These are phyloP conservation scores for Boletus vermiculosoides DNA, from an alignment of 768 basidiomycete species.

Conservation along the genomic window DNA sequence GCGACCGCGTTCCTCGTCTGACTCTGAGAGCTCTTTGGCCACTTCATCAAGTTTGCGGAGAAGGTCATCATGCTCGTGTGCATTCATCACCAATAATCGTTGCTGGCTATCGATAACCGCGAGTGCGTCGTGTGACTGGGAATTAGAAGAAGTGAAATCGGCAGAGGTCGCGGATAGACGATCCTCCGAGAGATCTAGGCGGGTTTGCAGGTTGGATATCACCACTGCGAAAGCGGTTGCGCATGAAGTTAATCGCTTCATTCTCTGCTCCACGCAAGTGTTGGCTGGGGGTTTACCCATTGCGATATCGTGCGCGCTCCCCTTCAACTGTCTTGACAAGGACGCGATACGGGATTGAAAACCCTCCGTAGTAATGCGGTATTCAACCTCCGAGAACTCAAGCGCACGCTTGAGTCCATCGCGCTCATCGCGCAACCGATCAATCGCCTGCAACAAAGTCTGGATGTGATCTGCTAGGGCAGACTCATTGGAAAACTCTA, in stretches of 20 bases:
- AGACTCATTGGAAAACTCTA: constrained; percentile 19
- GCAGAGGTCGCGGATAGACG: constrained; percentile 9
- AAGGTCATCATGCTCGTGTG: constrained; percentile 24
- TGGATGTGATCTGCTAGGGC: constrained; percentile 44
- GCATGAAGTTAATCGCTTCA: constrained; percentile 34
- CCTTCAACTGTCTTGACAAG: constrained; percentile 26
- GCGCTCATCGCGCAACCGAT: constrained; percentile 66
- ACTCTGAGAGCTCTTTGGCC: constrained; percentile 37
- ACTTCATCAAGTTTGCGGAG: constrained; percentile 35
- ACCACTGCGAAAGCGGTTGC: constrained; percentile 39
- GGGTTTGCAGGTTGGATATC: constrained; percentile 38
- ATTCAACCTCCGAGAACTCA: constrained; percentile 67
- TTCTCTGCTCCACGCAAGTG: constrained; percentile 9
- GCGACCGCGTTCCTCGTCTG: constrained; percentile 20
- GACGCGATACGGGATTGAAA: constrained; percentile 49
- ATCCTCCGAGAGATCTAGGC: constrained; percentile 23
- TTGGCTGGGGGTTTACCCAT: constrained; percentile 1
- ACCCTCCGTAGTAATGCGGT: constrained; percentile 59
- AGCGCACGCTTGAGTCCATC: constrained; percentile 61
- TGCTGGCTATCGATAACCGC: constrained; percentile 22
- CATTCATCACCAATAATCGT: constrained; percentile 12
- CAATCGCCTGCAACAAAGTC: constrained; percentile 58
- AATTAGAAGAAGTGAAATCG: constrained; percentile 16
- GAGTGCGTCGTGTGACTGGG: constrained; percentile 16
- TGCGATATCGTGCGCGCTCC: constrained; percentile 19